phyloP scores from a whole-genome alignment of 75 land plant species.

The Picea glauca region DNA sequence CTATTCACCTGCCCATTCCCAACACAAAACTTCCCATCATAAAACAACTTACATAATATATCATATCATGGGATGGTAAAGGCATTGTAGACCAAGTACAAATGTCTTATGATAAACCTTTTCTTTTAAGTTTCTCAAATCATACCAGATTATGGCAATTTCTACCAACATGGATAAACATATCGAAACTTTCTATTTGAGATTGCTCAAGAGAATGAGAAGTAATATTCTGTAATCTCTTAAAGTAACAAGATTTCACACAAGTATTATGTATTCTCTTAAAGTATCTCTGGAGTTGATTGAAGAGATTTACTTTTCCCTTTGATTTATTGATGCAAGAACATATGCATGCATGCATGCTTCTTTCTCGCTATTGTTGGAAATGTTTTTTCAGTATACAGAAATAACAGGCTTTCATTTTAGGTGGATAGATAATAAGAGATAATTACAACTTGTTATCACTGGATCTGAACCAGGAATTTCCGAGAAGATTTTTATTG shows the following conservation, averaged over 20 bases:
- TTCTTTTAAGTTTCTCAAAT: background rate
- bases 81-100: background rate
- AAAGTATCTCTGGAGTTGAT: too few relatives aligned
- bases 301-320: too few relatives aligned
- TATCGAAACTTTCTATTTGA: background rate
- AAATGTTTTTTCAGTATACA: too few relatives aligned
- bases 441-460: too few relatives aligned
- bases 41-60: background rate
- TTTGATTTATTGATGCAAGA: too few relatives aligned
- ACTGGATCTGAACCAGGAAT: too few relatives aligned
- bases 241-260: background rate
- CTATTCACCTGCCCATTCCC: background rate
- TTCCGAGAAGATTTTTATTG: too few relatives aligned
- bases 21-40: constrained; percentile 2
- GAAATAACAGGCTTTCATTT: too few relatives aligned
- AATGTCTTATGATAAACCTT: background rate
- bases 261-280: too few relatives aligned
- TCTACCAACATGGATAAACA: background rate
- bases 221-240: background rate
- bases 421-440: too few relatives aligned
- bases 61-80: background rate
- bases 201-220: background rate
- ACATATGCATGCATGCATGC: too few relatives aligned
- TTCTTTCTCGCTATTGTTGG: too few relatives aligned
- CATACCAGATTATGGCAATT: background rate